Evolutionary conservation across 305 asterid species (phyloP).

Genomic region (Solanum hybrid): DNA sequence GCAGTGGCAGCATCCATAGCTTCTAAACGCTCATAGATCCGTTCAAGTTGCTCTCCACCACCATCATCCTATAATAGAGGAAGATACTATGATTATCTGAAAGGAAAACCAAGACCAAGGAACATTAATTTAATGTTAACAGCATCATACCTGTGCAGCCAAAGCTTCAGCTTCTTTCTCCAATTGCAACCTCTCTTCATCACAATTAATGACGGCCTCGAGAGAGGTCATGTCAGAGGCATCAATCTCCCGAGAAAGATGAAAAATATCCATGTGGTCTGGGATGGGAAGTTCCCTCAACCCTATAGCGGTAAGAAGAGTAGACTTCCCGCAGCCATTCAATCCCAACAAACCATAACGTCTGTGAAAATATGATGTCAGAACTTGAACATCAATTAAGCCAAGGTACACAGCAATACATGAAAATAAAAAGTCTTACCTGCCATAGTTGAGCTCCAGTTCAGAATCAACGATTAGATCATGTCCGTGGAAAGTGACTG

Average conservation of each 20-base stretch:
- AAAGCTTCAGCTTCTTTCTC: constrained; percentile 64
- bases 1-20: constrained; percentile 90
- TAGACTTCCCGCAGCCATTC: constrained; percentile 22
- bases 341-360: constrained; percentile 21
- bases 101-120: neutral
- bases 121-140: neutral
- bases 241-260: constrained; percentile 64
- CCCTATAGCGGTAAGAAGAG: constrained; percentile 20
- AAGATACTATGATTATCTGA: neutral
- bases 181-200: constrained; percentile 58
- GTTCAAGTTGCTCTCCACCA: constrained; percentile 88
- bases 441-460: constrained; percentile 81
- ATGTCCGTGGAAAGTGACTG: constrained; percentile 88
- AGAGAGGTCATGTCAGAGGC: constrained; percentile 85
- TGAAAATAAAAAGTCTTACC: constrained; percentile 30
- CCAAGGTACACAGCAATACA: neutral
- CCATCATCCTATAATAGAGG: constrained; percentile 55
- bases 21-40: constrained; percentile 82
- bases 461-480: constrained; percentile 70
- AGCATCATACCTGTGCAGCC: constrained; percentile 42
- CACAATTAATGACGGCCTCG: constrained; percentile 66
- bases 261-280: constrained; percentile 80
- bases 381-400: neutral
- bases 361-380: constrained; percentile 9
- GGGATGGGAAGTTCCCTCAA: constrained; percentile 43